These are phyloP conservation scores for Vitis labrusca DNA, from an alignment of 164 flowering plant species.

Conservation along the genomic window DNA sequence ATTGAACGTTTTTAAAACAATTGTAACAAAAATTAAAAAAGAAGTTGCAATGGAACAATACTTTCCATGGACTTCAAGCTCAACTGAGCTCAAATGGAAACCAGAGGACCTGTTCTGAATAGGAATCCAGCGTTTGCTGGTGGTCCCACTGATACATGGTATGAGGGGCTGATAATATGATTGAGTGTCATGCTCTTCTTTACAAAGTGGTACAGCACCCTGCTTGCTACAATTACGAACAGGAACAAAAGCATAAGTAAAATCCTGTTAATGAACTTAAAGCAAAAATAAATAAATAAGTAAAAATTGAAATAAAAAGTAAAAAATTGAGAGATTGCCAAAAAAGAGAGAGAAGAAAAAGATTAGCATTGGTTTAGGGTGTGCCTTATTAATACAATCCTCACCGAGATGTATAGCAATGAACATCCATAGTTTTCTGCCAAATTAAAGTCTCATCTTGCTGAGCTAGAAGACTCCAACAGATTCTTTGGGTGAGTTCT, in stretches of 20 bases:
- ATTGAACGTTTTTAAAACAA: background rate
- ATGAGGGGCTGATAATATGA: conserved; percentile 78
- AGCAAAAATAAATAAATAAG: background rate
- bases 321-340: no score
- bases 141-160: conserved; percentile 77
- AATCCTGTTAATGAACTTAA: background rate
- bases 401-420: conserved; percentile 81
- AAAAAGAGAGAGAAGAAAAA: no score
- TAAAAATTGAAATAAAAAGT: no score
- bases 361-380: no score
- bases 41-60: conserved; percentile 27
- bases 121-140: conserved; percentile 82
- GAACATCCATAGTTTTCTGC: conserved; percentile 83
- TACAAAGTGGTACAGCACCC: conserved; percentile 64
- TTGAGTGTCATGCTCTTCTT: conserved; percentile 48
- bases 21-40: background rate
- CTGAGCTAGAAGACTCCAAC: conserved; percentile 88
- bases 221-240: conserved; percentile 44
- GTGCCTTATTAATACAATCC: conserved; percentile 9
- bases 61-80: conserved; percentile 85
- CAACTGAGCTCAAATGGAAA: conserved; percentile 47
- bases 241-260: conserved; percentile 11
- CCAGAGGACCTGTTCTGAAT: conserved; percentile 74
- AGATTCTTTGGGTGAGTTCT: conserved; percentile 62
- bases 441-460: conserved; percentile 93